Evolutionary conservation across 768 basidiomycete genomes (phyloP), one percentile per base, ranked within the genome.

Genomic region (Hemileccinum rubropunctum): DNA sequence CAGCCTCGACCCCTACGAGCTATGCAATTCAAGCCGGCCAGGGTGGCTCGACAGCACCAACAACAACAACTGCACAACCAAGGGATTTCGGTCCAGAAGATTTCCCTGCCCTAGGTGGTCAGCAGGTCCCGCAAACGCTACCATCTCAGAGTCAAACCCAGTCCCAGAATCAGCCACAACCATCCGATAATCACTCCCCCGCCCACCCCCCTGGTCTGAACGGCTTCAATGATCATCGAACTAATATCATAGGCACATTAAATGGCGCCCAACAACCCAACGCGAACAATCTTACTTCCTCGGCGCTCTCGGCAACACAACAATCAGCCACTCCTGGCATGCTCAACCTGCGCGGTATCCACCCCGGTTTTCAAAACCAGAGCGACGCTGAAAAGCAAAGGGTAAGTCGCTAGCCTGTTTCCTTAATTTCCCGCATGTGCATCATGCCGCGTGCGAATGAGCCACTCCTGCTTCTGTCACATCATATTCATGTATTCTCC

Each of bases 31-130:
- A 91, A 64, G 89, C 87, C 14, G 88, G 87, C 32, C 65, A 81
- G 58, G 77, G 74, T 46, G 73, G 58, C 45, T 58, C 65, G 11
- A 47, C 28, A 8, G 8, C 28, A 30, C 3, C 28, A 30, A 30
- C 28, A 30, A 30, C 60, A 1, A 18, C 58, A 18, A 18, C 48
- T n/a, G n/a, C 3, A 1, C 35, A 26, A 30, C 47, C 28, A 61
- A 54, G 51, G 64, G 71, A 67, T 65, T 88, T 93, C 53, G 87
- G 86, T n/a, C 82, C 85, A 35, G 90, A 92, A 58, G 91, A 94
- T 72, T 93, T 94, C 65, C 91, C 91, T 44, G 91, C 91, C 15
- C 73, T 94, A 23, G 86, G 90, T 11, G 86, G 84, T 45, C 83
- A 80, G 23, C 23, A 23, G 23, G 6, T 23, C 23, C 23, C 3